Conservation (phyloP, 2,329 filamentous ascomycete genomes). For the Botrytis pseudocinerea region DNA sequence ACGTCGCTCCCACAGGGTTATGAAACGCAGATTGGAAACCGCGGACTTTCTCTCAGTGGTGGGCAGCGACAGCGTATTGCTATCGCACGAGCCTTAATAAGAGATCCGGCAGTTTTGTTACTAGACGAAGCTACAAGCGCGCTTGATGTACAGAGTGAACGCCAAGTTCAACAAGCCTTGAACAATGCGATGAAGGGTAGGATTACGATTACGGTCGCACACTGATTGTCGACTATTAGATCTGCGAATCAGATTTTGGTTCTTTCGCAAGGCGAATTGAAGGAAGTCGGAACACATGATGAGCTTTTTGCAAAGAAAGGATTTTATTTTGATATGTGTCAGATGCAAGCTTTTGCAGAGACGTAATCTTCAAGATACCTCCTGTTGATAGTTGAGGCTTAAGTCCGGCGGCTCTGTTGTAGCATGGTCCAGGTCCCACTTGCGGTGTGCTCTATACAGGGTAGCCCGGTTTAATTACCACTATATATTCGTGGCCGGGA, state of each 20-base stretch:
- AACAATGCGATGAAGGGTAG: neutral
- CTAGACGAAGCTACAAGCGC: conserved; percentile 3
- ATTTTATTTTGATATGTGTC: too few relatives aligned
- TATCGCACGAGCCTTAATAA: conserved; percentile 1
- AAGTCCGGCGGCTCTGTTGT: too few relatives aligned
- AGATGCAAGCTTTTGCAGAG: too few relatives aligned
- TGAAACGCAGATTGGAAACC: neutral
- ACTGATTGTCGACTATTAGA: too few relatives aligned
- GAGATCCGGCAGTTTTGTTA: neutral
- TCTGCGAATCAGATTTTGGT: neutral
- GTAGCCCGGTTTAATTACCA: too few relatives aligned
- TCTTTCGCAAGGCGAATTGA: neutral
- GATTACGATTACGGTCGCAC: neutral
- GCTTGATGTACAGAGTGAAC: neutral
- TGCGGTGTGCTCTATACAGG: too few relatives aligned
- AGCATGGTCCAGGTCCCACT: too few relatives aligned
- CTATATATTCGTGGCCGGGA: too few relatives aligned
- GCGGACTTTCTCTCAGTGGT: neutral
- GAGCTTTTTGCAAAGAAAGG: neutral
- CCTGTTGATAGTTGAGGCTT: too few relatives aligned
- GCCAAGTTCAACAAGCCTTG: neutral
- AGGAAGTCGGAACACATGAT: neutral
- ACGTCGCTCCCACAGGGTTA: neutral
- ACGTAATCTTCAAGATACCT: too few relatives aligned
- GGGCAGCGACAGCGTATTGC: conserved; percentile 4